Conservation (phyloP, 805 yeast species). For the Zygoascus biomembranicola region DNA sequence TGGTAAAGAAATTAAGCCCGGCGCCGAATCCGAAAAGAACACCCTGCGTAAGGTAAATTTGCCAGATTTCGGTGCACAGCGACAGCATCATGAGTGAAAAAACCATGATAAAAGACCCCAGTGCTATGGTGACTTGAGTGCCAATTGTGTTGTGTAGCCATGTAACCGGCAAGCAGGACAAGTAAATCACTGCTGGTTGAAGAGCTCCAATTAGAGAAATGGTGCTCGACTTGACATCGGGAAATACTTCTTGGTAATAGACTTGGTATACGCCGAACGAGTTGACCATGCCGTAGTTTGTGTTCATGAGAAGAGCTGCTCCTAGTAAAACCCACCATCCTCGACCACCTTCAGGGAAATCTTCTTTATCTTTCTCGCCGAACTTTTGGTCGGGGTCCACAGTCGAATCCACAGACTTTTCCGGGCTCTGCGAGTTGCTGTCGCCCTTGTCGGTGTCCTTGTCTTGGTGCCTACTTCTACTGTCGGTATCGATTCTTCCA, state of each 20-base stretch:
- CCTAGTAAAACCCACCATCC: slow-evolving; percentile 48
- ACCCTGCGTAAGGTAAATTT: slow-evolving; percentile 46
- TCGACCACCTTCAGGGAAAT: slow-evolving; percentile 40
- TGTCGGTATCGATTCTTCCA: too few species aligned
- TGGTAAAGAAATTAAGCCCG: slow-evolving; percentile 36
- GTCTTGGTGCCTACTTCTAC: too few species aligned
- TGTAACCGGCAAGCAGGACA: slow-evolving; percentile 31
- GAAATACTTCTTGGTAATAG: slow-evolving; percentile 38
- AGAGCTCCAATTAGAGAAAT: slow-evolving; percentile 48
- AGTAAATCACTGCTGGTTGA: slow-evolving; percentile 37
- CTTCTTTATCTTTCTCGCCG: slow-evolving; percentile 22
- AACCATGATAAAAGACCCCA: slow-evolving; percentile 39
- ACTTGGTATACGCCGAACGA: slow-evolving; percentile 51
- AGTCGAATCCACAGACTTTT: neutral
- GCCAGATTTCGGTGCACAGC: slow-evolving; percentile 40
- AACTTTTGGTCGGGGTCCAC: neutral
- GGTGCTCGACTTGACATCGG: slow-evolving; percentile 38
- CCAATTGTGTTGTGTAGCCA: slow-evolving; percentile 38
- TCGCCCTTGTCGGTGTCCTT: too few species aligned
- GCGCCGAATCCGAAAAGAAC: slow-evolving; percentile 42
- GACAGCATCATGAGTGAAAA: slow-evolving; percentile 41
- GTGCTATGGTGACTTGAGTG: slow-evolving; percentile 27
- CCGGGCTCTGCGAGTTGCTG: too few species aligned
- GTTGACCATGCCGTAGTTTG: slow-evolving; percentile 53
- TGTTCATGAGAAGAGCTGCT: slow-evolving; percentile 38